These are phyloP conservation scores for Umbellularia californica DNA, from an alignment of 164 flowering plant species.

Conservation along the genomic window DNA sequence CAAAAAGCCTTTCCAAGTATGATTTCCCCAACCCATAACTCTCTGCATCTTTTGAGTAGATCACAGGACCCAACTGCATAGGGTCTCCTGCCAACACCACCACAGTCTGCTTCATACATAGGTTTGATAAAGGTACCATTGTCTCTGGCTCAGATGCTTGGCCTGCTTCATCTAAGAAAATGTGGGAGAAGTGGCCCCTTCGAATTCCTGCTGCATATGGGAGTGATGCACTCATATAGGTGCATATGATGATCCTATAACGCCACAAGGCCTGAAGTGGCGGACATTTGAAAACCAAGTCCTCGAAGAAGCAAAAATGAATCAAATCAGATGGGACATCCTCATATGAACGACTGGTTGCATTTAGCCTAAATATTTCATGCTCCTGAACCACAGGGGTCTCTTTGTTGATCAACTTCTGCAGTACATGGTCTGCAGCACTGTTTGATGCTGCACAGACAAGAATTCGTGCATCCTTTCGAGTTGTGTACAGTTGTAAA, in stretches of 20 bases:
- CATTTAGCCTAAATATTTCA: conserved; percentile 81
- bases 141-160: conserved; percentile 98
- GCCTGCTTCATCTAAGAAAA: conserved; percentile 94
- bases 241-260: conserved; percentile 70
- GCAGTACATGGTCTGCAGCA: conserved; percentile 84
- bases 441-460: conserved; percentile 92
- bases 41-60: conserved; percentile 68
- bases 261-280: conserved; percentile 38
- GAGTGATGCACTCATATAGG: conserved; percentile 74
- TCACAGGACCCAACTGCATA: conserved; percentile 84
- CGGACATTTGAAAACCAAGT: conserved; percentile 58
- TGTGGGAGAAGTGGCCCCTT: conserved; percentile 74
- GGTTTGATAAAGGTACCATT: conserved; percentile 69
- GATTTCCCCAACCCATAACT: conserved; percentile 70
- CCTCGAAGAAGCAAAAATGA: conserved; percentile 59
- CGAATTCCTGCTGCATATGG: conserved; percentile 64
- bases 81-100: conserved; percentile 97
- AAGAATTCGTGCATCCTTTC: conserved; percentile 42
- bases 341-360: conserved; percentile 56
- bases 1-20: conserved; percentile 74
- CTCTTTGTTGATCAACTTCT: conserved; percentile 38
- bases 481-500: conserved; percentile 54
- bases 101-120: conserved; percentile 48
- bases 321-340: conserved; percentile 51
- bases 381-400: conserved; percentile 29